Evolutionary conservation across 441 rosid species (phyloP).

Genomic region (Pelargonium myrrhifolium): DNA sequence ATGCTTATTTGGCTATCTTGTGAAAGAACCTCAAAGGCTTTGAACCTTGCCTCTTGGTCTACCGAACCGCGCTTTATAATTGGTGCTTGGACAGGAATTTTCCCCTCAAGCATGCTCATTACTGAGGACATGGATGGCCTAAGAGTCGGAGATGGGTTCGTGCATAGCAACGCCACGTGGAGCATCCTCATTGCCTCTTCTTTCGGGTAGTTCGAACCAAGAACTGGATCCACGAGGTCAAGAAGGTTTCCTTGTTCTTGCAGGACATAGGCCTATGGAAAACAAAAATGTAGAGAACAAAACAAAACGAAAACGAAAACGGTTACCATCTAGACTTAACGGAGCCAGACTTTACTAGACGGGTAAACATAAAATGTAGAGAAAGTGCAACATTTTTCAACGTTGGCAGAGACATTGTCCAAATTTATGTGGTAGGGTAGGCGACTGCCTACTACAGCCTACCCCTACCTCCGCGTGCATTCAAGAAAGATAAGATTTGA

Average conservation of each 20-base stretch:
- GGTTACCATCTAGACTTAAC: not conserved
- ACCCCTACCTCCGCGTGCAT: too few relatives aligned
- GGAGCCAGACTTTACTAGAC: too few relatives aligned
- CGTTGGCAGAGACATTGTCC: too few relatives aligned
- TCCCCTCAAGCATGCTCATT: conserved; percentile 51
- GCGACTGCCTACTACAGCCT: too few relatives aligned
- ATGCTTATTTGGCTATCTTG: conserved; percentile 38
- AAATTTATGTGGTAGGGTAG: too few relatives aligned
- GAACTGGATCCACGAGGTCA: conserved; percentile 42
- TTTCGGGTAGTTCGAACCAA: conserved; percentile 32
- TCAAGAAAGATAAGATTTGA: too few relatives aligned
- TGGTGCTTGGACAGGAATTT: conserved; percentile 43
- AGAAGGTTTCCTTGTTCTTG: conserved; percentile 53
- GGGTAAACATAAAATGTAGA: too few relatives aligned
- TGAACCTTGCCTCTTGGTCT: conserved; percentile 40
- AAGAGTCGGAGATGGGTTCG: conserved; percentile 33
- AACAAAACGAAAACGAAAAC: conserved; percentile 41
- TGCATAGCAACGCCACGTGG: conserved; percentile 47
- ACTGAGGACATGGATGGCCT: conserved; percentile 57
- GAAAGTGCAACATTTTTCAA: too few relatives aligned
- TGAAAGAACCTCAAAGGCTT: conserved; percentile 43
- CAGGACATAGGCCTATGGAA: conserved; percentile 37
- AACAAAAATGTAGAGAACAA: conserved; percentile 18
- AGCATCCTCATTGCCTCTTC: conserved; percentile 45
- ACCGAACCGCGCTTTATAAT: conserved; percentile 35